Percentiles rank a stretch among this genome's conserved stretches.
Evolutionary conservation across 139 green algal genomes (phyloP).

Genomic region (Chlamydomonas schloesseri): DNA sequence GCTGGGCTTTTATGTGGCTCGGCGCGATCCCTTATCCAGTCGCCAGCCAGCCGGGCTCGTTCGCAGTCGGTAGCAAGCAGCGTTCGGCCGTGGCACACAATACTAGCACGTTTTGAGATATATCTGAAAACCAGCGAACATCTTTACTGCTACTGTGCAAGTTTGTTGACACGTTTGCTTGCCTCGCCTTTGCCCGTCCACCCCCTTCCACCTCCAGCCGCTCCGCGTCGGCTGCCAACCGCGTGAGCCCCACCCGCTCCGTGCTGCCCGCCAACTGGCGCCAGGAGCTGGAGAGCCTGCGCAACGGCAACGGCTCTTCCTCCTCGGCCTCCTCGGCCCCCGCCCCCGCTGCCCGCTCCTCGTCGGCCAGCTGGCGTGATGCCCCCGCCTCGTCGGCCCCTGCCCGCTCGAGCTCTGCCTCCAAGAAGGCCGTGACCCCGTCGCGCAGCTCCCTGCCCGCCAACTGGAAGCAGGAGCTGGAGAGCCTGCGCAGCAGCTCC

Average conservation of each 20-base stretch:
- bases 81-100: too few relatives aligned
- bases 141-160: too few relatives aligned
- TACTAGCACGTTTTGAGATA: too few relatives aligned
- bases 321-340: not conserved
- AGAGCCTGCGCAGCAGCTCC: slow-evolving; percentile 13
- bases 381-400: not conserved
- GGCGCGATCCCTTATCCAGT: not conserved
- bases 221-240: not conserved
- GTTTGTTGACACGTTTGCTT: not conserved
- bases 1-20: not conserved
- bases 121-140: too few relatives aligned
- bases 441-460: slow-evolving; percentile 18
- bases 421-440: slow-evolving; percentile 1
- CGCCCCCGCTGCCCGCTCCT: not conserved
- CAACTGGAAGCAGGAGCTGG: slow-evolving; percentile 45
- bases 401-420: not conserved
- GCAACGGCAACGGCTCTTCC: slow-evolving; percentile 7
- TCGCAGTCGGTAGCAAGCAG: too few relatives aligned
- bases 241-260: slow-evolving; percentile 34
- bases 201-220: too few relatives aligned
- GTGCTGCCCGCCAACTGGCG: slow-evolving; percentile 42
- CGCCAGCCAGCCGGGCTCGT: not conserved
- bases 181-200: not conserved
- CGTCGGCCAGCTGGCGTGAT: slow-evolving; percentile 5
- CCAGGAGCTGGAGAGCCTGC: slow-evolving; percentile 35